Evolutionary conservation across 371 early-diverging fungal species (phyloP), one percentile per base, ranked within the genome.

Genomic region (Nosema muscidifuracis): DNA sequence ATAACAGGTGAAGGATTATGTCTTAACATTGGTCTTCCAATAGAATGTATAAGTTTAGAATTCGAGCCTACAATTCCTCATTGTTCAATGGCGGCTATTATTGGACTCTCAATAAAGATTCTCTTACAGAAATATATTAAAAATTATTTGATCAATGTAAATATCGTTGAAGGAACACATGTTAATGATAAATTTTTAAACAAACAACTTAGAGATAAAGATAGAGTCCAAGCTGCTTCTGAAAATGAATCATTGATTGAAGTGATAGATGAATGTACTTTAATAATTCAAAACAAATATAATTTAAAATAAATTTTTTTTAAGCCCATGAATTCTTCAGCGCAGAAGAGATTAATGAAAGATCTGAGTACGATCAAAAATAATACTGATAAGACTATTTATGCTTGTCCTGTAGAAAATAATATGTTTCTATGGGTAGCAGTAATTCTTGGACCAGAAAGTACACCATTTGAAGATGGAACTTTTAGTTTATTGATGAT

Each of bases 21-120:
- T 0, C 30, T 7, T 2, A 22, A 51, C 34, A 15, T 34, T 4
- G n/a, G n/a, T n/a, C n/a, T n/a, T n/a, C n/a, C n/a, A n/a, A 71
- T 78, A 18, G 61, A 66, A 28, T 67, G 36, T 33, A 67, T 82
- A 0, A 28, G 13, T 1, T 53, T 84, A 43, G 15, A 31, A 16
- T 77, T 97, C 78, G 92, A 92, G 9, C 97, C 97, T 0, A 97
- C 99, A 2, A 97, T 98, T 77, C 97, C 97, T 47, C 99, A 98
- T 83, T 98, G 99, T 83, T 92, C 93, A 20, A 95, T 98, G 96
- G 97, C 96, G 12, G 94, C 95, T 18, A 81, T 98, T 65, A 98
- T 98, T 83, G 99, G 97, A 0, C 87, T 97, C 22, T 91, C 92
- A 80, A 93, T 98, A 61, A 89, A 93, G 18, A 93, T 93, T 28